A percentile compares a stretch with the other conserved stretches of the same genome.
phyloP scores from a whole-genome alignment of 2,329 filamentous ascomycete genomes.

The Botrytis elliptica region DNA sequence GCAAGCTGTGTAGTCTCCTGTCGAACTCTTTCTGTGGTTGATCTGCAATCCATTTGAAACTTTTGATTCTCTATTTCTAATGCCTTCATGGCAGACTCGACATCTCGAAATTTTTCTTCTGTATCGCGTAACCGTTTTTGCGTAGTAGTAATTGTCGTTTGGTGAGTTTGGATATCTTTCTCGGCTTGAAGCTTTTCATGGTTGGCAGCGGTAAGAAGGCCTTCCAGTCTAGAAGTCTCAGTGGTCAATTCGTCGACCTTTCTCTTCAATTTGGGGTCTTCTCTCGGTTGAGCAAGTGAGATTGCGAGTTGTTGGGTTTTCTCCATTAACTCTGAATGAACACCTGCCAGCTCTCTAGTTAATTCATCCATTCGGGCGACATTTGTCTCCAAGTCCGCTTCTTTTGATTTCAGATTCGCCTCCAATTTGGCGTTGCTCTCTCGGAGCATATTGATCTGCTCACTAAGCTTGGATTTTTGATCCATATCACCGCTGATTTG shows the following conservation, averaged over 20 bases:
- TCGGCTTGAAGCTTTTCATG: constrained; percentile 35
- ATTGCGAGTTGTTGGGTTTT: constrained; percentile 31
- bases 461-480: constrained; percentile 25
- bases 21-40: not conserved
- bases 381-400: constrained; percentile 25
- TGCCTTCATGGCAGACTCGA: constrained; percentile 32
- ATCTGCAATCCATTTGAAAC: constrained; percentile 3
- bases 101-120: constrained; percentile 21
- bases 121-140: constrained; percentile 24
- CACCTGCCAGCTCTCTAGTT: constrained; percentile 26
- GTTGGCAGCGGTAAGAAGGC: constrained; percentile 38
- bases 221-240: constrained; percentile 29
- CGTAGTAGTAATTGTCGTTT: constrained; percentile 17
- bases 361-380: constrained; percentile 25
- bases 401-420: constrained; percentile 22
- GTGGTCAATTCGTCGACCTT: constrained; percentile 31
- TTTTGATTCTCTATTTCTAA: constrained; percentile 36
- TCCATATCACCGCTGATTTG: constrained; percentile 29
- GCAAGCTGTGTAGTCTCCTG: constrained; percentile 34
- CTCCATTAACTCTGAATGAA: constrained; percentile 24
- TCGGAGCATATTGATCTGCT: constrained; percentile 30
- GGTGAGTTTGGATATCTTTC: constrained; percentile 23
- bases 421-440: constrained; percentile 27
- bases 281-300: constrained; percentile 25
- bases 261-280: constrained; percentile 27